Percentiles rank a stretch among this genome's conserved stretches.
Conservation (phyloP, 2,329 filamentous ascomycete species). For the Aureobasidium sp. region DNA sequence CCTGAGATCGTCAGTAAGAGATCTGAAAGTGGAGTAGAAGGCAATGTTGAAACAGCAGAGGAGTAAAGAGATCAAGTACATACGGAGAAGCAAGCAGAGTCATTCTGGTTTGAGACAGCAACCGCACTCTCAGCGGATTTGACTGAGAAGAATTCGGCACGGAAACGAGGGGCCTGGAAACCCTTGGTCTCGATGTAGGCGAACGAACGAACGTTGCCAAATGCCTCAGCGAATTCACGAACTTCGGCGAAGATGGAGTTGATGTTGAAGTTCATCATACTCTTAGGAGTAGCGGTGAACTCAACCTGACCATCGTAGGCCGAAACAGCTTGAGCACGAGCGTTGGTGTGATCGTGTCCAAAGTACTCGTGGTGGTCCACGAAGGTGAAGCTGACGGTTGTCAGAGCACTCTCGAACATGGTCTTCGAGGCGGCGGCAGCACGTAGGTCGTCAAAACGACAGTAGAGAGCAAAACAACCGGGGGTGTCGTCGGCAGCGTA, state of each 20-base stretch:
- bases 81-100: neutral
- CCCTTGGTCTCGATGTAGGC: slow-evolving; percentile 3
- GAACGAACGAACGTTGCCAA: slow-evolving; percentile 20
- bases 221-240: slow-evolving; percentile 14
- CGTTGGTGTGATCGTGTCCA: neutral
- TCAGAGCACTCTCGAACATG: slow-evolving; percentile 13
- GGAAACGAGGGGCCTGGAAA: slow-evolving; percentile 18
- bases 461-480: slow-evolving; percentile 11
- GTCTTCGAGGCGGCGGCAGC: slow-evolving; percentile 20
- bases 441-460: slow-evolving; percentile 32
- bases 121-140: slow-evolving; percentile 15
- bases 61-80: neutral
- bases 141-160: slow-evolving; percentile 22
- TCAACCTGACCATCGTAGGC: slow-evolving; percentile 23
- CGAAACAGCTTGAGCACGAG: slow-evolving; percentile 5
- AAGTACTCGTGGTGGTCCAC: slow-evolving; percentile 14
- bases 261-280: slow-evolving; percentile 14
- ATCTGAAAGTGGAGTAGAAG: too few relatives aligned
- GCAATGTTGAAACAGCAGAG: neutral
- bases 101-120: neutral
- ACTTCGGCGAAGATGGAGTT: slow-evolving; percentile 12
- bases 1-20: neutral
- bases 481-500: neutral
- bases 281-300: slow-evolving; percentile 13
- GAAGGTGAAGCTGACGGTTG: slow-evolving; percentile 10